A percentile compares a stretch with the other conserved stretches of the same genome.
Conservation (phyloP, 1,284 basidiomycete genomes). For the Gomphus sp. region DNA sequence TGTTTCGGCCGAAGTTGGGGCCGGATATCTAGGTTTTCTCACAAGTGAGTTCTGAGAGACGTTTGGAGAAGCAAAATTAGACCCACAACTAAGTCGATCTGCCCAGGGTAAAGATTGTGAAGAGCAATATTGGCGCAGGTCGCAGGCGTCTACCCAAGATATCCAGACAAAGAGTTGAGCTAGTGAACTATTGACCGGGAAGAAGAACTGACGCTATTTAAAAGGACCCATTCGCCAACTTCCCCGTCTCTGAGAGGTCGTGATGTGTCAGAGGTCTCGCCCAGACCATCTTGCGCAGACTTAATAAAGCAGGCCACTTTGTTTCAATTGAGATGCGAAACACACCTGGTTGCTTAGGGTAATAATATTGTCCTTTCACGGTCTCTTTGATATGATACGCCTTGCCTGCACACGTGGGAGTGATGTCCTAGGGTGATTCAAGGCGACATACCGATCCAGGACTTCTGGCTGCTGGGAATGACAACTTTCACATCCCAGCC, state of each 20-base stretch:
- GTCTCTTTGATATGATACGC: slow-evolving; percentile 79
- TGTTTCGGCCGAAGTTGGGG: slow-evolving; percentile 75
- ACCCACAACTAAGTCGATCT: slow-evolving; percentile 78
- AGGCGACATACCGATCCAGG: slow-evolving; percentile 68
- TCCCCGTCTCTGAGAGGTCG: slow-evolving; percentile 68
- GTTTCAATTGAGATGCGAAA: background rate
- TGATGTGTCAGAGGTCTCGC: slow-evolving; percentile 54
- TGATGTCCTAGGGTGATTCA: background rate
- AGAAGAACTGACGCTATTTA: slow-evolving; percentile 60
- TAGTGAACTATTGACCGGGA: background rate
- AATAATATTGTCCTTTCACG: slow-evolving; percentile 72
- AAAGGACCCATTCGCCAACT: slow-evolving; percentile 79
- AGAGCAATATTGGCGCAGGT: slow-evolving; percentile 85
- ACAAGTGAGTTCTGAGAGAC: background rate
- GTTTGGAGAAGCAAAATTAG: background rate
- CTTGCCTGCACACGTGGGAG: slow-evolving; percentile 43
- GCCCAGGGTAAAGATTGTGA: slow-evolving; percentile 76
- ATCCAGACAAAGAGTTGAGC: background rate
- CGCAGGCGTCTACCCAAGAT: slow-evolving; percentile 62
- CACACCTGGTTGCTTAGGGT: slow-evolving; percentile 55
- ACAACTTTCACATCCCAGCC: slow-evolving; percentile 88
- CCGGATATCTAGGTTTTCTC: slow-evolving; percentile 50
- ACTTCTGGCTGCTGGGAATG: slow-evolving; percentile 80
- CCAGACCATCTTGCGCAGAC: slow-evolving; percentile 49
- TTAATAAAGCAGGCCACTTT: background rate